Base-by-base conservation (phyloP, 2,329 filamentous ascomycete genomes). In the Canariomyces notabilis region DNA sequence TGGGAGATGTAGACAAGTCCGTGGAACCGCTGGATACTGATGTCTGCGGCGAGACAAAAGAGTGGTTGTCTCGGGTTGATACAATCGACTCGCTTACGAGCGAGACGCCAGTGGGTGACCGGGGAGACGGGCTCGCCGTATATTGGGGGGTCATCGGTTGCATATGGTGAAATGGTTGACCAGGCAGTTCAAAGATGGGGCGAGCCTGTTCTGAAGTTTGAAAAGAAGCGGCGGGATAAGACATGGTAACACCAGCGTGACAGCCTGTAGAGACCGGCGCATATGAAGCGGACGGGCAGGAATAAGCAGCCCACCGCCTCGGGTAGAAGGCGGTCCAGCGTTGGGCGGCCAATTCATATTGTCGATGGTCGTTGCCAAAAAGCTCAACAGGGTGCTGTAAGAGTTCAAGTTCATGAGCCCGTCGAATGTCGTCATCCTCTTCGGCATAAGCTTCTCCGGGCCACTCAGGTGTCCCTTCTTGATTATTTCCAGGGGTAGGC, bases 11-110 rank as follows among this genome's bases (percentile, higher is more conserved):
- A 6, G 29, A 22, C 14, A 34, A 2, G 4, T 22, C 7, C 0
- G 37, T 37, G 5, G 15, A 9, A 3, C 16, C 16, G 15, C 42
- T 49, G 18, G 46, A 49, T 4, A 38, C 20, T 2, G 41, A 44
- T 2, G 42, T 37, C n/a, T 37, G 39, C n/a, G 34, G 46, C 8
- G 46, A 40, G 20, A 39, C 5, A 22, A 35, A 22, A 3, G 22
- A 37, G 35, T 31, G 15, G 19, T 32, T 44, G n/a, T 16, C 18
- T 7, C 16, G 8, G 2, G 18, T 11, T 3, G 46, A 48, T 5
- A 11, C 8, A 3, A 15, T 32, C 6, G 36, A 40, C n/a, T 9
- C n/a, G 23, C 14, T 23, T n/a, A 44, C 5, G 14, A 9, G 8
- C 8, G 40, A 36, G 12, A 40, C 8, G 18, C 8, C 6, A 6